These are phyloP conservation scores for Penicillium desertorum DNA, from an alignment of 495 filamentous ascomycete genomes.

Conservation along the genomic window DNA sequence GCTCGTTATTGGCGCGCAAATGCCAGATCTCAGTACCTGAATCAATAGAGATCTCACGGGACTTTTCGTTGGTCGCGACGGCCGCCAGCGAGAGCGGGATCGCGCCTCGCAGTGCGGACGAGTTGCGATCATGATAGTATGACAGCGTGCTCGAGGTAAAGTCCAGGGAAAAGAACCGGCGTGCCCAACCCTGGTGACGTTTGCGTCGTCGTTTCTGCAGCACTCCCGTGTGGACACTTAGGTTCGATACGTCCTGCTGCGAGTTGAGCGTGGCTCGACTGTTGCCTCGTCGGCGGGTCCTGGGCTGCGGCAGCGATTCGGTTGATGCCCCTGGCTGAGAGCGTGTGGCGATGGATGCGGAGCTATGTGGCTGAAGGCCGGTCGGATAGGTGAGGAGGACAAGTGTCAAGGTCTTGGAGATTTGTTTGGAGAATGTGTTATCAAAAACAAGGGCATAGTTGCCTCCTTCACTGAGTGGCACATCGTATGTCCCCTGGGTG, in stretches of 20 bases:
- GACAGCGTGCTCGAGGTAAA: conserved; percentile 87
- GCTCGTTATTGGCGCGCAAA: conserved; percentile 74
- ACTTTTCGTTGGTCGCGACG: conserved; percentile 80
- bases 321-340: conserved; percentile 27
- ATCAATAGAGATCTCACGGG: conserved; percentile 91
- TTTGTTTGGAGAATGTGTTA: conserved; percentile 96
- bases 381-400: conserved; percentile 93
- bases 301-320: conserved; percentile 34
- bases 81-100: conserved; percentile 90
- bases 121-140: conserved; percentile 92
- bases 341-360: conserved; percentile 45
- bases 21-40: conserved; percentile 98
- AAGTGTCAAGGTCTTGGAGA: conserved; percentile 90
- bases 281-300: conserved; percentile 38
- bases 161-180: conserved; percentile 92
- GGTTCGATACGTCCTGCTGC: conserved; percentile 27
- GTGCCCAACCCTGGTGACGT: conserved; percentile 87
- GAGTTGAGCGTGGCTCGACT: conserved; percentile 31
- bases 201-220: conserved; percentile 88
- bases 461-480: conserved; percentile 67
- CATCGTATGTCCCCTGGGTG: conserved; percentile 85
- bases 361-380: conserved; percentile 67
- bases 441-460: conserved; percentile 98
- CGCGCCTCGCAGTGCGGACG: conserved; percentile 82
- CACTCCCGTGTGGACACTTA: conserved; percentile 67